Conservation (phyloP, 306 rosid species). For the Cercis canadensis region DNA sequence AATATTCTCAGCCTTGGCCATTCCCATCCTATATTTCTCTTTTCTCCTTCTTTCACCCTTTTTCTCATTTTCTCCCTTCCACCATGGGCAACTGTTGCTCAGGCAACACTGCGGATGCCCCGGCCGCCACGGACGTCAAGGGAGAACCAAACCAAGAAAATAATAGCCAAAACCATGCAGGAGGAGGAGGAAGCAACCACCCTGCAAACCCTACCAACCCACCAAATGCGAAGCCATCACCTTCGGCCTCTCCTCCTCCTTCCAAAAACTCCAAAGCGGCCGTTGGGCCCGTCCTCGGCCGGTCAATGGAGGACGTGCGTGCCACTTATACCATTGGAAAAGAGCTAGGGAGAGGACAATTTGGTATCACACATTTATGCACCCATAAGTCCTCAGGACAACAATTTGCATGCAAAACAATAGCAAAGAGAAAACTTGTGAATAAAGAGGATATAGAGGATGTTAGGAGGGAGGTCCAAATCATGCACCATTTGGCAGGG, state of each 20-base stretch:
- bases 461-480: conserved; percentile 92
- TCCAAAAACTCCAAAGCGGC: conserved; percentile 43
- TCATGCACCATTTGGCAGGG: conserved; percentile 91
- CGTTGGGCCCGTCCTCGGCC: conserved; percentile 73
- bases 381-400: conserved; percentile 75
- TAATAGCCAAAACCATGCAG: neutral
- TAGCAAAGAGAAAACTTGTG: conserved; percentile 87
- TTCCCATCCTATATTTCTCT: conserved; percentile 27
- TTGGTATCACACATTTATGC: conserved; percentile 86
- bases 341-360: conserved; percentile 94
- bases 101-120: conserved; percentile 54
- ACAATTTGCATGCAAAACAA: conserved; percentile 88
- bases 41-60: conserved; percentile 13
- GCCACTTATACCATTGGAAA: conserved; percentile 69
- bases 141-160: conserved; percentile 34
- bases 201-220: conserved; percentile 21
- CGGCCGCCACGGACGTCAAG: conserved; percentile 30
- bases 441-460: conserved; percentile 87
- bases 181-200: neutral
- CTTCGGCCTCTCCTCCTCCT: conserved; percentile 42
- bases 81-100: conserved; percentile 99
- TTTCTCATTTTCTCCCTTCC: conserved; percentile 36
- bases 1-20: conserved; percentile 42
- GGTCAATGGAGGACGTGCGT: conserved; percentile 86
- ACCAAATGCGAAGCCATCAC: conserved; percentile 35